Evolutionary conservation across 31 red algal genomes (phyloP).

Genomic region (Endocladia muricata): DNA sequence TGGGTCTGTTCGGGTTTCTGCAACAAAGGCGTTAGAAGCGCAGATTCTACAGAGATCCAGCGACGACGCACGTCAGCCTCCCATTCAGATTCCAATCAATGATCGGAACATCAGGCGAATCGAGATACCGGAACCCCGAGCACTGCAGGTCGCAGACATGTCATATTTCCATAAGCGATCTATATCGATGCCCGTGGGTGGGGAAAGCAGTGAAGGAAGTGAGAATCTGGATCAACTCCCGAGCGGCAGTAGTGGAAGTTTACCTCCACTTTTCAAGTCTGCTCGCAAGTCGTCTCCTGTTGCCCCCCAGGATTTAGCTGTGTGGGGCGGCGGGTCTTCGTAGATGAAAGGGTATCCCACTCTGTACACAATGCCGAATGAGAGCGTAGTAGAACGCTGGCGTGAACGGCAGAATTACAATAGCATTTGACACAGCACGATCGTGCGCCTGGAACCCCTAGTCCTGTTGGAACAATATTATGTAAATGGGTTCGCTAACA

Average conservation of each 20-base stretch:
- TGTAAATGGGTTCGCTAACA: too few relatives aligned
- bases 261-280: conserved; percentile 24
- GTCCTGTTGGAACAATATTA: too few relatives aligned
- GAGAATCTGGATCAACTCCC: background rate
- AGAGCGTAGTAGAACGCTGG: too few relatives aligned
- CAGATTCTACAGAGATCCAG: conserved; percentile 7
- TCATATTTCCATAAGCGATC: background rate
- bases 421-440: too few relatives aligned
- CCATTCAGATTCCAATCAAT: conserved; percentile 56
- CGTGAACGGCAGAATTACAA: too few relatives aligned
- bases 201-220: background rate
- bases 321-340: conserved; percentile 8
- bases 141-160: background rate
- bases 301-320: conserved; percentile 37
- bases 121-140: conserved; percentile 22
- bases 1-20: background rate
- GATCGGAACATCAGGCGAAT: conserved; percentile 44
- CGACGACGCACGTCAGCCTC: conserved; percentile 9
- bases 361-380: too few relatives aligned
- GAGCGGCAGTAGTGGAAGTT: background rate
- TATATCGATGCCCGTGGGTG: background rate
- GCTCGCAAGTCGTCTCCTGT: conserved; percentile 53
- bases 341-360: too few relatives aligned
- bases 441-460: too few relatives aligned
- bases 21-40: conserved; percentile 13